Evolutionary conservation across 257 asterid genomes (phyloP).

Genomic region (Paraleonurus japonicus): DNA sequence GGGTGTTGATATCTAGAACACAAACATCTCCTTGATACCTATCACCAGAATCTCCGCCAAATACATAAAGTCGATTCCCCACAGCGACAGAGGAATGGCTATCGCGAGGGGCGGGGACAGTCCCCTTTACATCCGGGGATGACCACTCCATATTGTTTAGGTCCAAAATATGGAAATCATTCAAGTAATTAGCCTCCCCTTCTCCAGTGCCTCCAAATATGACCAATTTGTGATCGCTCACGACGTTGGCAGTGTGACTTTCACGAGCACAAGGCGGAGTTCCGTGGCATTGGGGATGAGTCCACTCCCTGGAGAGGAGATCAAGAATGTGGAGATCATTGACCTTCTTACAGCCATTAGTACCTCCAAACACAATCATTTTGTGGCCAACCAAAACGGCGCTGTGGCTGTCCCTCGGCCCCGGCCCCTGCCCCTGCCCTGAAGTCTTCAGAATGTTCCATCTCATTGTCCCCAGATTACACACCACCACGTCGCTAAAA

Average conservation of each 20-base stretch:
- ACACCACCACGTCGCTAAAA: slow-evolving; percentile 80
- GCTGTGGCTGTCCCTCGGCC: slow-evolving; percentile 90
- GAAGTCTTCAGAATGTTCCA: slow-evolving; percentile 72
- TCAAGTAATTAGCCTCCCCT: slow-evolving; percentile 80
- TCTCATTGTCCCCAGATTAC: slow-evolving; percentile 61
- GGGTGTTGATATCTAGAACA: slow-evolving; percentile 63
- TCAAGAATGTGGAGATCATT: slow-evolving; percentile 74
- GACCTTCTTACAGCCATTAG: slow-evolving; percentile 80
- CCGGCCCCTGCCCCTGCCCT: slow-evolving; percentile 65
- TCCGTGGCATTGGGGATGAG: slow-evolving; percentile 67
- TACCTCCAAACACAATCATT: slow-evolving; percentile 89
- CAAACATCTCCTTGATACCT: slow-evolving; percentile 71
- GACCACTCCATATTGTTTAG: slow-evolving; percentile 78
- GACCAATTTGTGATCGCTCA: slow-evolving; percentile 55
- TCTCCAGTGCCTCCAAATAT: slow-evolving; percentile 94
- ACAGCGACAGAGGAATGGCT: slow-evolving; percentile 77
- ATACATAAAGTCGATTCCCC: slow-evolving; percentile 56
- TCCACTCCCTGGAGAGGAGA: slow-evolving; percentile 68
- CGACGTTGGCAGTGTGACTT: slow-evolving; percentile 74
- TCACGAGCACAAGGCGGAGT: slow-evolving; percentile 77
- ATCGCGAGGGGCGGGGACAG: slow-evolving; percentile 72
- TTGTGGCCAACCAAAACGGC: slow-evolving; percentile 62
- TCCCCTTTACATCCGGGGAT: slow-evolving; percentile 54
- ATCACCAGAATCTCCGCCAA: slow-evolving; percentile 95
- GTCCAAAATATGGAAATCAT: slow-evolving; percentile 77